phyloP scores from a whole-genome alignment of 1,139 yeast species.

The Scheffersomyces lignicola region DNA sequence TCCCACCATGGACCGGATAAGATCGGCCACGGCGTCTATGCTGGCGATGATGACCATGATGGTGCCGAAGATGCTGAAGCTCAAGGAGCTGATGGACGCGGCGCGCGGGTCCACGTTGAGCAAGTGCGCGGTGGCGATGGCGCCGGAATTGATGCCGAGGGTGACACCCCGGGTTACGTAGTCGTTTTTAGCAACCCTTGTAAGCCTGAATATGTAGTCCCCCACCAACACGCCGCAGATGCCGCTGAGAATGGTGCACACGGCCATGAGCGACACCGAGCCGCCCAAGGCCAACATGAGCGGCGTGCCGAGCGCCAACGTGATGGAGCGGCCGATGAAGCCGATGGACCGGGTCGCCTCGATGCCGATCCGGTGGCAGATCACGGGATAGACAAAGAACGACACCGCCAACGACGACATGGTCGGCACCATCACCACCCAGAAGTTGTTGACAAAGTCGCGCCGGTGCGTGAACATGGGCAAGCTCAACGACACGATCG shows the following conservation, averaged over 20 bases:
- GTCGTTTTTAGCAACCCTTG: conserved; percentile 61
- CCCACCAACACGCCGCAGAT: conserved; percentile 74
- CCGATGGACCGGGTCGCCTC: conserved; percentile 63
- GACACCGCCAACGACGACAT: conserved; percentile 56
- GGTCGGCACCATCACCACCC: conserved; percentile 60
- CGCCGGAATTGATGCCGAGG: conserved; percentile 76
- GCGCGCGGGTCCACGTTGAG: conserved; percentile 73
- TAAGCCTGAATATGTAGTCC: conserved; percentile 42
- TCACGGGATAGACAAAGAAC: conserved; percentile 67
- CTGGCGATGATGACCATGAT: conserved; percentile 70
- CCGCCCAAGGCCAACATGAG: conserved; percentile 66
- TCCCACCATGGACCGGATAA: conserved; percentile 31
- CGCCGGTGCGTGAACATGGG: conserved; percentile 76
- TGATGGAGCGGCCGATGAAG: conserved; percentile 78
- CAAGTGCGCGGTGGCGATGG: conserved; percentile 78
- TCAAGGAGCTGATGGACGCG: conserved; percentile 72
- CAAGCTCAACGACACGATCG: conserved; percentile 71
- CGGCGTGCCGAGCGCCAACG: conserved; percentile 79
- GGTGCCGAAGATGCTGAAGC: conserved; percentile 73
- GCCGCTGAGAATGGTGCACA: conserved; percentile 76
- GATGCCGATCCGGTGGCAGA: conserved; percentile 66
- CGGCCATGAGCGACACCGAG: conserved; percentile 72
- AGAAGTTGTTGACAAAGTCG: conserved; percentile 60
- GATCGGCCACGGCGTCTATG: conserved; percentile 37
- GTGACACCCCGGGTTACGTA: conserved; percentile 76